Base-by-base conservation (phyloP, 2,329 filamentous ascomycete genomes). In the Rosellinia necatrix region DNA sequence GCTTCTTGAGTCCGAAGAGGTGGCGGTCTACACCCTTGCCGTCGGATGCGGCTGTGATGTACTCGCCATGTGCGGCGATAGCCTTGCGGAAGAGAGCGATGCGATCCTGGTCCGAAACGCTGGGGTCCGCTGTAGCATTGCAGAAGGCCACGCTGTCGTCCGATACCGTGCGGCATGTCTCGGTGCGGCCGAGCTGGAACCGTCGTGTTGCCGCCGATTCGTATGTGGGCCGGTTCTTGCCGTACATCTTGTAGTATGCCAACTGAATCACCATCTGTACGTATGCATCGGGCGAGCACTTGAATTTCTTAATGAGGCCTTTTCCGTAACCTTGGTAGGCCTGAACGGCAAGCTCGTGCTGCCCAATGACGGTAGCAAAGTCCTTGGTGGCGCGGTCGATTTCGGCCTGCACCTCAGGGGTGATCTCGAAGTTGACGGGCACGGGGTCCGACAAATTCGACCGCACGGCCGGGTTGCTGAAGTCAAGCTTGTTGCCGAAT, bases 191-290 rank as follows among this genome's bases (percentile, higher is more conserved):
- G 67, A 90, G 89, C 75, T 97, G 92, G 86, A 96, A 99, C 70
- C 92, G 91, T 53, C 96, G 89, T 3, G 91, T 96, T 3, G 94
- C 88, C 21, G 94, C 94, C 4, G 92, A 97, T 77, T 99, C 94
- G 79, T 99, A 99, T 0, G 96, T 99, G 1, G 94, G 94, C 3
- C 94, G 85, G 82, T 92, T 97, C 82, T 92, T 91, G 81, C 94
- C 94, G 76, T 96, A 96, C 91, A 99, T 97, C 79, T 97, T 97
- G 83, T 88, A 88, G 81, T 99, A 99, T 34, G 94, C 94, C 49
- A 97, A 86, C 76, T 99, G 94, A 73, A 99, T 99, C 73, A 97
- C 80, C 91, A 99, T 94, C 77, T 99, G 94, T 37, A 97, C 92
- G 74, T 96, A 99, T 27, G 93, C 94, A 69, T 99, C 96, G 25